Percentiles rank a stretch among this genome's conserved stretches.
Evolutionary conservation across 202 grass and related monocot genomes (phyloP).

Genomic region (Cymbopogon flexuosus): DNA sequence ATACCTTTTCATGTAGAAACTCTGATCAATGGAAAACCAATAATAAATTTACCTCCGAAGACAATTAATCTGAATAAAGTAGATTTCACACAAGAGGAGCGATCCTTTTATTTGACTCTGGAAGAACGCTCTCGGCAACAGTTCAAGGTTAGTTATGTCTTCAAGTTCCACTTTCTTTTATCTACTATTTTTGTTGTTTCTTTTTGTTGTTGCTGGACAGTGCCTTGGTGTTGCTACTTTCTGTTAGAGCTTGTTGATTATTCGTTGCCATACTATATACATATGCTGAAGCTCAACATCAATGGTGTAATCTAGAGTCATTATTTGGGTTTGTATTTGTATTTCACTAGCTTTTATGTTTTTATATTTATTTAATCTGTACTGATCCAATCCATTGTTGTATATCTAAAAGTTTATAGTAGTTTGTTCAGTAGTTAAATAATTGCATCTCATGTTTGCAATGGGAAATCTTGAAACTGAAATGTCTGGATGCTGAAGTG

Average conservation of each 20-base stretch:
- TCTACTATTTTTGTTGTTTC: too few species aligned
- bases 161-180: neutral
- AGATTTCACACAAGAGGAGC: constrained; percentile 80
- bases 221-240: neutral
- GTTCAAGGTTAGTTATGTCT: constrained; percentile 67
- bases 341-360: neutral
- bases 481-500: constrained; percentile 8
- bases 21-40: constrained; percentile 76
- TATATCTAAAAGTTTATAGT: neutral
- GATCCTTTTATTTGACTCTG: constrained; percentile 81
- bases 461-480: constrained; percentile 22
- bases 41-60: constrained; percentile 87
- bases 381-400: neutral
- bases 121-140: constrained; percentile 86
- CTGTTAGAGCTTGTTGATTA: neutral
- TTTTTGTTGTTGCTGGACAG: too few species aligned
- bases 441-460: neutral
- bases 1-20: constrained; percentile 57
- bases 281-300: neutral
- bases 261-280: neutral
- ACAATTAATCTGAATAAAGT: constrained; percentile 75
- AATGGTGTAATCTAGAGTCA: neutral
- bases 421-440: neutral
- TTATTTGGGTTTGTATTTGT: neutral
- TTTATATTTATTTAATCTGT: neutral